Evolutionary conservation across 352 stramenopile species (phyloP).

Genomic region (Phytophthora ohioensis): DNA sequence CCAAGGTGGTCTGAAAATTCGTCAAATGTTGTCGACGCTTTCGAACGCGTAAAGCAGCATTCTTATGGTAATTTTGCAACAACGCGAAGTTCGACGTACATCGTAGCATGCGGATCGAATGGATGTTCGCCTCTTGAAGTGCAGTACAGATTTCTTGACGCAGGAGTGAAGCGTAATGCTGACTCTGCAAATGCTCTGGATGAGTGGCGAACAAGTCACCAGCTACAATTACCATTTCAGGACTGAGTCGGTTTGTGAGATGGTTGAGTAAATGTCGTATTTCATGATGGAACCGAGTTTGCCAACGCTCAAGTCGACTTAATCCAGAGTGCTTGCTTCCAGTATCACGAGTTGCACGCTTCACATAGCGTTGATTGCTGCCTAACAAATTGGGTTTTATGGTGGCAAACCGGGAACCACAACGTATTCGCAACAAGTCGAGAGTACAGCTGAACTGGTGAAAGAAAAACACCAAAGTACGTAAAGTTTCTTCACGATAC

Average conservation of each 20-base stretch:
- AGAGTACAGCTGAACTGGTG: conserved; percentile 26
- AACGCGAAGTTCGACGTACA: conserved; percentile 33
- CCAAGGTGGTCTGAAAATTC: conserved; percentile 13
- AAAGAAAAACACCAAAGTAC: conserved; percentile 34
- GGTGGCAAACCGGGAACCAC: conserved; percentile 32
- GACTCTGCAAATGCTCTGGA: conserved; percentile 32
- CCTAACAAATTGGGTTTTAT: not conserved
- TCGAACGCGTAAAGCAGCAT: conserved; percentile 13
- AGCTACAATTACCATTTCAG: conserved; percentile 17
- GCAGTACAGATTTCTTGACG: conserved; percentile 18
- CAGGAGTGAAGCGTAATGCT: conserved; percentile 30
- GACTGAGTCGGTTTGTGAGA: conserved; percentile 21
- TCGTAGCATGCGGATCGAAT: conserved; percentile 18
- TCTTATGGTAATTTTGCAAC: conserved; percentile 36
- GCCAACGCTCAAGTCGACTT: conserved; percentile 41
- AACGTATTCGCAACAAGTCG: conserved; percentile 41
- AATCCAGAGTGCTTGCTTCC: conserved; percentile 11
- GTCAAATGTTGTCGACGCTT: conserved; percentile 25
- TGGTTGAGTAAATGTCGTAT: conserved; percentile 40
- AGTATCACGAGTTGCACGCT: not conserved
- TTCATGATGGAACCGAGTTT: conserved; percentile 40
- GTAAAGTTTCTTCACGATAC: conserved; percentile 38
- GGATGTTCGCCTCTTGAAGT: conserved; percentile 16
- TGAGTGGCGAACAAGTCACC: conserved; percentile 32
- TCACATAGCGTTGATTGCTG: conserved; percentile 1